phyloP scores from a whole-genome alignment of 208 protist species.

The Blechomonas ayalai region DNA sequence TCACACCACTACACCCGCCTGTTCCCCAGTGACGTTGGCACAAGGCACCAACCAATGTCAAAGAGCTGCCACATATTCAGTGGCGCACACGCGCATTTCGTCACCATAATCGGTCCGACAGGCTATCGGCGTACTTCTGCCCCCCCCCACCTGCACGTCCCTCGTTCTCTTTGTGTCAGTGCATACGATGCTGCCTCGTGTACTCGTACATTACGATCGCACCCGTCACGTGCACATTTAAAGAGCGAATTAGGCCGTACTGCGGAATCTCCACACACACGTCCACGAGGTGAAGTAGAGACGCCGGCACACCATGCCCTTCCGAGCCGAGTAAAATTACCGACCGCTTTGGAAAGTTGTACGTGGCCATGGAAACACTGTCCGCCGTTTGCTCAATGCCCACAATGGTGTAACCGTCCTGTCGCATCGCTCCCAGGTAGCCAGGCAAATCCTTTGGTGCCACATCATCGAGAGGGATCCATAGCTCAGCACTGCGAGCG shows the following conservation, averaged over 20 bases:
- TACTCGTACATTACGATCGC: constrained; percentile 90
- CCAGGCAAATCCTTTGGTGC: constrained; percentile 28
- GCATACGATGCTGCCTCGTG: constrained; percentile 79
- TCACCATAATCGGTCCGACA: no score
- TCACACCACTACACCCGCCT: no score
- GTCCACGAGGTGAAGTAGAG: constrained; percentile 71
- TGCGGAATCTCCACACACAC: constrained; percentile 90
- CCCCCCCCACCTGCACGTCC: no score
- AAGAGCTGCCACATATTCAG: no score
- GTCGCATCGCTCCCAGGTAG: constrained; percentile 55
- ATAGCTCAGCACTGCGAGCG: constrained; percentile 83
- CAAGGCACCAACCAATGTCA: no score
- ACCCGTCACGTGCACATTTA: constrained; percentile 91
- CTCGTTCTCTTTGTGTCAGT: no score
- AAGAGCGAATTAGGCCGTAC: constrained; percentile 84
- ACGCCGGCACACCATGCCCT: constrained; percentile 82
- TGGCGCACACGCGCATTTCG: no score
- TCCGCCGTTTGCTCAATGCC: constrained; percentile 87
- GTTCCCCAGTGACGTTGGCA: no score
- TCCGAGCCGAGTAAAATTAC: constrained; percentile 84
- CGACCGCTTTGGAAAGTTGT: constrained; percentile 52
- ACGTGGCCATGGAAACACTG: constrained; percentile 68
- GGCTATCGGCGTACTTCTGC: no score
- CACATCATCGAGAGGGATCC: constrained; percentile 81
- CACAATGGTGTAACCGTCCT: constrained; percentile 77